Base-by-base conservation (phyloP, 1,284 basidiomycete genomes). In the Tetrapyrgos nigripes region DNA sequence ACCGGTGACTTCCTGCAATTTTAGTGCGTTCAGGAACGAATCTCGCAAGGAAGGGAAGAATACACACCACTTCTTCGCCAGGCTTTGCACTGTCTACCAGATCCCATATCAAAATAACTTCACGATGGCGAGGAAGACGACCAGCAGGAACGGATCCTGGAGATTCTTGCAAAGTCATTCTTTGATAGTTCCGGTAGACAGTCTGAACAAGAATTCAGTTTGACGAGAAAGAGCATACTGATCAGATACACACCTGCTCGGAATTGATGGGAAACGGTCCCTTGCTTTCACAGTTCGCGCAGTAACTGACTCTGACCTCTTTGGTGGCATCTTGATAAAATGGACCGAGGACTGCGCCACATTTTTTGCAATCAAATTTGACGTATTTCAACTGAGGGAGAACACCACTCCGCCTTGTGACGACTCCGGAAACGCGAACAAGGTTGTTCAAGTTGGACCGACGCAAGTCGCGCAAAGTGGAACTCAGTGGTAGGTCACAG, bases 351-450 rank as follows among this genome's bases (percentile, higher is more conserved):
- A 94, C 88, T 23, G 91, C 91, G 17, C 92, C 92, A 68, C 97
- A 99, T 73, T 96, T 96, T 54, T 83, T 82, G 75, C 97, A 99
- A 76, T 99, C 95, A 69, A 99, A 99, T 73, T 98, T 98, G 77
- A 99, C 96, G 71, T 98, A 98, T 79, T 99, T 99, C 64, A 99
- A 82, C 76, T 99, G 97, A 13, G 97, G 97, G 77, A 99, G 98
- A 10, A 99, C 96, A 23, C 97, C 97, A 10, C 89, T 95, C 49
- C 97, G 86, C 56, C 97, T 84, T 1, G 97, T 99, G 48, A 99
- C 97, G n/a, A 99, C 97, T 31, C 97, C 97, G 4, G 90, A 88
- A 11, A 99, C 93, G 47, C 97, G 92, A 33, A 99, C 96, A 40
- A 99, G 91, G 64, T 92, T 94, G 80, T 99, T 98, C 54, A 99